phyloP scores from a whole-genome alignment of 176 grass and related monocot species.

The Phragmites australis region DNA sequence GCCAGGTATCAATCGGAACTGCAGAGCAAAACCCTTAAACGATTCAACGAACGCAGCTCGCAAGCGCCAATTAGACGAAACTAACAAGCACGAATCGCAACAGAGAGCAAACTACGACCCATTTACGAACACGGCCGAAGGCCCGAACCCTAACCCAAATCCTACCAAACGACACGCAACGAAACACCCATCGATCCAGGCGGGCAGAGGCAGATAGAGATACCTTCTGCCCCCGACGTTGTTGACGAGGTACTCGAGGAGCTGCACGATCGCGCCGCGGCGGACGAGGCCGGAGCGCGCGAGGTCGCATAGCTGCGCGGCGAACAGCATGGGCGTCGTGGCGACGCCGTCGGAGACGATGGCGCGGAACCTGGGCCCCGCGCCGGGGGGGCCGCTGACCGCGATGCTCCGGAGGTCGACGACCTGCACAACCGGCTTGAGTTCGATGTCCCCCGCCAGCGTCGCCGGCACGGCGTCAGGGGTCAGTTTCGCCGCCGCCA shows the following conservation, averaged over 20 bases:
- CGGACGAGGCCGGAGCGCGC: slow-evolving; percentile 52
- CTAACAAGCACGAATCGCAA: background rate
- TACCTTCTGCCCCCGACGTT: slow-evolving; percentile 55
- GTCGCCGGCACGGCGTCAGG: slow-evolving; percentile 52
- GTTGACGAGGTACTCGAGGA: slow-evolving; percentile 68
- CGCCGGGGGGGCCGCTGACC: slow-evolving; percentile 5
- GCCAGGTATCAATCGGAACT: background rate
- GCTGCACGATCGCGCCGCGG: slow-evolving; percentile 63
- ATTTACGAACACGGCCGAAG: background rate
- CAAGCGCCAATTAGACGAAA: background rate
- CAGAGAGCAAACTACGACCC: background rate
- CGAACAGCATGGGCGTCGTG: slow-evolving; percentile 49
- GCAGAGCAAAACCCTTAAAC: background rate
- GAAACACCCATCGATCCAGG: background rate
- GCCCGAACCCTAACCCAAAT: slow-evolving; percentile 26
- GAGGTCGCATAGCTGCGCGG: slow-evolving; percentile 59
- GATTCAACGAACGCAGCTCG: background rate
- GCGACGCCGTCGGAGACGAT: slow-evolving; percentile 63
- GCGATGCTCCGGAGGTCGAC: slow-evolving; percentile 55
- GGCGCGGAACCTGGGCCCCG: slow-evolving; percentile 57
- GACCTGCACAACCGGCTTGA: slow-evolving; percentile 71
- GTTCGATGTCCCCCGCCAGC: slow-evolving; percentile 56
- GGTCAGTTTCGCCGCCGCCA: slow-evolving; percentile 54
- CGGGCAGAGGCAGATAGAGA: background rate
- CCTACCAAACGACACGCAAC: background rate